Conservation (phyloP, 257 asterid species). For the Mentha longifolia region DNA sequence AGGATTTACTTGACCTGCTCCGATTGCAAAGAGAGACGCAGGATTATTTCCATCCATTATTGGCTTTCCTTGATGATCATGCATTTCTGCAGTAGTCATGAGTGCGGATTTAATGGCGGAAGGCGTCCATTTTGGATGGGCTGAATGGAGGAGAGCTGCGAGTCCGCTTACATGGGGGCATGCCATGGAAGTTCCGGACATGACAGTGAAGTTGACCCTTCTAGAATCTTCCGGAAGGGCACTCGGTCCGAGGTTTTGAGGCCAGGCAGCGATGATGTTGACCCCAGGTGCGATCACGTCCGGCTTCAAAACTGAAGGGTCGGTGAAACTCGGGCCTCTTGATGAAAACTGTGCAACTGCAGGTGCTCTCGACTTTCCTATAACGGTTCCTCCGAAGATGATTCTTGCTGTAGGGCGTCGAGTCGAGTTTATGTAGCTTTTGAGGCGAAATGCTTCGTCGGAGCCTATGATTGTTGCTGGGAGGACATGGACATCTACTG, state of each 20-base stretch:
- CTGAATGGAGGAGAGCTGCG: slow-evolving; percentile 72
- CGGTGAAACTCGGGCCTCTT: slow-evolving; percentile 82
- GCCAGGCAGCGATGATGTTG: slow-evolving; percentile 95
- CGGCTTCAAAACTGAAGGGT: slow-evolving; percentile 83
- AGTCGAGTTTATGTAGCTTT: slow-evolving; percentile 62
- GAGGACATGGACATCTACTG: slow-evolving; percentile 78
- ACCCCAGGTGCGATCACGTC: slow-evolving; percentile 95
- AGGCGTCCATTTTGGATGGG: slow-evolving; percentile 81
- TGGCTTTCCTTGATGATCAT: slow-evolving; percentile 66
- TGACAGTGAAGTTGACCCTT: slow-evolving; percentile 83
- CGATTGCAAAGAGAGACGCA: slow-evolving; percentile 72
- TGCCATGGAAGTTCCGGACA: slow-evolving; percentile 98
- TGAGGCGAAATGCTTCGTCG: slow-evolving; percentile 57
- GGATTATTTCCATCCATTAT: slow-evolving; percentile 76
- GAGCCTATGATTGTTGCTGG: slow-evolving; percentile 83
- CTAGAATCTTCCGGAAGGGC: slow-evolving; percentile 85
- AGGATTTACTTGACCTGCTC: slow-evolving; percentile 91
- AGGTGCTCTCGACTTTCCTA: slow-evolving; percentile 76
- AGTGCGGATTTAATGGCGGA: slow-evolving; percentile 84
- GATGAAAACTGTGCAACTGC: slow-evolving; percentile 90
- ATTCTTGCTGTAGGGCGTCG: slow-evolving; percentile 62
- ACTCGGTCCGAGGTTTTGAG: slow-evolving; percentile 86
- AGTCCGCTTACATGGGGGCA: slow-evolving; percentile 92
- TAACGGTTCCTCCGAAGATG: slow-evolving; percentile 70
- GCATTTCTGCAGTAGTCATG: slow-evolving; percentile 78